Evolutionary conservation across 768 basidiomycete genomes (phyloP).

Genomic region (Amyloporia xantha): DNA sequence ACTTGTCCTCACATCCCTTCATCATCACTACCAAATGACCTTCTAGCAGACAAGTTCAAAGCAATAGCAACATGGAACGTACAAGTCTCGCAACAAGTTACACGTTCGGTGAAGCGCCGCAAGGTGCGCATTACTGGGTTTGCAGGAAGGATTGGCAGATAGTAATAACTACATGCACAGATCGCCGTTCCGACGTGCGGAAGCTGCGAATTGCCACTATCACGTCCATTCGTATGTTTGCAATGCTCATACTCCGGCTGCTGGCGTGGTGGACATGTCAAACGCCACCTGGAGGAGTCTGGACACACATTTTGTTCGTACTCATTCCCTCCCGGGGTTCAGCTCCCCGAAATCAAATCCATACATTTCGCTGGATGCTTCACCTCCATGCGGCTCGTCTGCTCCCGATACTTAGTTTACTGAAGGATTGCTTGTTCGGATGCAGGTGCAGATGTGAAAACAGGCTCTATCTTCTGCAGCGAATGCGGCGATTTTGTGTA

Average conservation of each 20-base stretch:
- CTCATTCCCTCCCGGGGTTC: not conserved
- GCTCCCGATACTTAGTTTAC: not conserved
- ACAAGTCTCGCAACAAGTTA: conserved; percentile 37
- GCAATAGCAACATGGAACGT: conserved; percentile 43
- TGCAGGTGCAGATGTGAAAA: conserved; percentile 68
- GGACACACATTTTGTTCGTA: conserved; percentile 64
- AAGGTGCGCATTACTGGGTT: conserved; percentile 40
- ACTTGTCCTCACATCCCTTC: conserved; percentile 35
- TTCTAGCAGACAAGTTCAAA: conserved; percentile 38
- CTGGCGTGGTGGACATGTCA: conserved; percentile 55
- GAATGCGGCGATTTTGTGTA: conserved; percentile 74
- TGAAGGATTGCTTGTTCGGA: not conserved
- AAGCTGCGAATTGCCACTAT: conserved; percentile 46
- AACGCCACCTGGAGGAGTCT: conserved; percentile 47
- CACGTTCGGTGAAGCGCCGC: conserved; percentile 51
- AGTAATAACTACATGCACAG: too few species aligned
- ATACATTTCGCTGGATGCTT: not conserved
- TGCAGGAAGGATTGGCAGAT: not conserved
- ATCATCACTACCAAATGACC: conserved; percentile 23
- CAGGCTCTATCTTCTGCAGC: conserved; percentile 70
- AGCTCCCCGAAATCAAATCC: not conserved
- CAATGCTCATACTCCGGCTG: conserved; percentile 68
- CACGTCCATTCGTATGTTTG: conserved; percentile 66
- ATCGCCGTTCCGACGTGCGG: conserved; percentile 57
- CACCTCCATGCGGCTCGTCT: not conserved